Base-by-base conservation (phyloP, 106 monocot genomes). In the Hemerocallis citrina region DNA sequence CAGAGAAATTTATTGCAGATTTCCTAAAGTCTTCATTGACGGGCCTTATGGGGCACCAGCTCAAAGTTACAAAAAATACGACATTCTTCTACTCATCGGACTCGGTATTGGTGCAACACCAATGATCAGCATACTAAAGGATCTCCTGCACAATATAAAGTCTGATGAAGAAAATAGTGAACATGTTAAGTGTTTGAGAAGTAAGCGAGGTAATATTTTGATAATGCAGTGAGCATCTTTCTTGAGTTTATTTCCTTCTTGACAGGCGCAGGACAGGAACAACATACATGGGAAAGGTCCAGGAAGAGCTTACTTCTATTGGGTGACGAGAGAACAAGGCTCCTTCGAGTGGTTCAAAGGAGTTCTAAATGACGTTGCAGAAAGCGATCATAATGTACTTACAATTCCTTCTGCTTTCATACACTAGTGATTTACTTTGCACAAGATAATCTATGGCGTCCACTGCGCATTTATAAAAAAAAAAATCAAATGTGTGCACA, bases 311-410 rank as follows among this genome's bases (percentile, higher is more conserved):
- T 90, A 90, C 70, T 96, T 96, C 75, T 96, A 90, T 31, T 96
- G 90, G 95, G 90, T 96, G 11, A 96, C 94, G 39, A 82, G 89
- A 46, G 94, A 95, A 55, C 85, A 95, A 70, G 89, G 89, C 27
- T 89, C 89, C 2, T 96, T 96, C 46, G 95, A 96, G 61, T 96
- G 95, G 86, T 96, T 96, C 63, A 80, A 75, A 73, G 95, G 95
- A 50, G 84, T 96, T 24, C 90, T 90, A 90, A 84, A 96, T 49
- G 95, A 96, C 55, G 90, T 96, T 56, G 81, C 86, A 41, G 95
- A 90, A 49, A 80, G 70, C 35, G 95, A 96, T 35, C 68, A 70
- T 21, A 63, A 90, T 46, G 89, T 82, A 85, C 4, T 62, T 21
- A 14, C 46, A 28, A 56, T 32, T 35, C 15, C 41, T 51, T 28